A percentile compares a stretch with the other conserved stretches of the same genome.
phyloP scores from a whole-genome alignment of 352 stramenopile genomes.

The Phytopythium oedochilum region DNA sequence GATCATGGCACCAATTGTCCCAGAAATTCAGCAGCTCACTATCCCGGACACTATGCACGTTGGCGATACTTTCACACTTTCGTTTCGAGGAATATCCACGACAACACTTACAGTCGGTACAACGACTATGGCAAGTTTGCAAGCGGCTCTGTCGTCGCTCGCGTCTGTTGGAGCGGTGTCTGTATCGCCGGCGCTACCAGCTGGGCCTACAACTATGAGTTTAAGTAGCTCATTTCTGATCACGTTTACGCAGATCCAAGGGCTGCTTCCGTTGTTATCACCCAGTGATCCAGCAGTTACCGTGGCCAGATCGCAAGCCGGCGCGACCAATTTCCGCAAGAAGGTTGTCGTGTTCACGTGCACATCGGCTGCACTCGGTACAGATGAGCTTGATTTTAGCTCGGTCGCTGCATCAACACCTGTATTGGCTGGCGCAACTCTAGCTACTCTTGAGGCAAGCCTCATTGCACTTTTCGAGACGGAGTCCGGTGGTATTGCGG shows the following conservation, averaged over 20 bases:
- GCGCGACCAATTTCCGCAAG: slow-evolving; percentile 61
- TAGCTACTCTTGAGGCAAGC: slow-evolving; percentile 27
- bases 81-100: slow-evolving; percentile 41
- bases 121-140: slow-evolving; percentile 24
- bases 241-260: slow-evolving; percentile 53
- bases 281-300: slow-evolving; percentile 12
- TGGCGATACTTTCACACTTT: slow-evolving; percentile 36
- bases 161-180: slow-evolving; percentile 35
- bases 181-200: slow-evolving; percentile 19
- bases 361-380: slow-evolving; percentile 16
- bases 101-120: slow-evolving; percentile 23
- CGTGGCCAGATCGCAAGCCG: slow-evolving; percentile 21
- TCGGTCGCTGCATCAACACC: slow-evolving; percentile 2
- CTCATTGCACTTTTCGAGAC: slow-evolving; percentile 45
- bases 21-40: slow-evolving; percentile 44
- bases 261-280: slow-evolving; percentile 35
- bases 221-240: slow-evolving; percentile 27
- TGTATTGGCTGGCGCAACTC: slow-evolving; percentile 19
- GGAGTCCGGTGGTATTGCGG: slow-evolving; percentile 53
- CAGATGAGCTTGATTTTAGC: slow-evolving; percentile 23
- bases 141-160: slow-evolving; percentile 31
- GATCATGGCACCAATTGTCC: slow-evolving; percentile 18
- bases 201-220: slow-evolving; percentile 13
- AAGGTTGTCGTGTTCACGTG: slow-evolving; percentile 60
- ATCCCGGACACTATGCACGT: slow-evolving; percentile 16